Percentiles rank a stretch among this genome's conserved stretches.
These are phyloP conservation scores for Podospora pseudoanserina DNA, from an alignment of 495 filamentous ascomycete species.

Conservation along the genomic window DNA sequence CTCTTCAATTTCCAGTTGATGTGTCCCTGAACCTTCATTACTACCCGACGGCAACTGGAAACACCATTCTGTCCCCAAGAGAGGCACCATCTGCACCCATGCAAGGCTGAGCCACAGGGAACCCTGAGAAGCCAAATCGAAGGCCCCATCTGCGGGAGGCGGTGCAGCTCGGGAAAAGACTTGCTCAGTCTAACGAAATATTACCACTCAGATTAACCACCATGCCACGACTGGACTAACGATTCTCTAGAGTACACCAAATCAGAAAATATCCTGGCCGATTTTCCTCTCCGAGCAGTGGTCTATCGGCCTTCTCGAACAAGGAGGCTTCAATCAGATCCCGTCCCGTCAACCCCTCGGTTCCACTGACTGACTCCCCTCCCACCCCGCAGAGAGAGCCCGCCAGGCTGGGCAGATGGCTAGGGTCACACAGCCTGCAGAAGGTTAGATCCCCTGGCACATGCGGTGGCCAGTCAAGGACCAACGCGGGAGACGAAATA, in stretches of 20 bases:
- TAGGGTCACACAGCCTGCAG: not conserved
- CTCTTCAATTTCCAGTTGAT: not conserved
- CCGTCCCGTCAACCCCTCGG: conserved; percentile 2
- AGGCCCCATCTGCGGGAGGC: conserved; percentile 12
- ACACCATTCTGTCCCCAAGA: not conserved
- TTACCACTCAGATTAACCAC: not conserved
- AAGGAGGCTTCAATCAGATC: not conserved
- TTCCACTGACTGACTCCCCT: not conserved
- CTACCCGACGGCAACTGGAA: not conserved
- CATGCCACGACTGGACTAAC: not conserved
- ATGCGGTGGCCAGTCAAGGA: not conserved
- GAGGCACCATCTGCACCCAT: not conserved
- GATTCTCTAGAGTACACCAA: not conserved
- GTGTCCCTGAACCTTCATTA: not conserved
- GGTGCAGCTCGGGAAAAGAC: conserved; percentile 1
- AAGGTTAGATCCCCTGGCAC: not conserved
- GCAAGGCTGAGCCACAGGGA: conserved; percentile 7
- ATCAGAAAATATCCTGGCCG: not conserved
- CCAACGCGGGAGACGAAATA: not conserved
- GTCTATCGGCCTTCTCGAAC: not conserved
- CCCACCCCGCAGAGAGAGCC: not conserved
- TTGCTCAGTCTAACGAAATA: not conserved
- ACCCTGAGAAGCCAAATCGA: not conserved
- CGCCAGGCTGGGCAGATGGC: not conserved
- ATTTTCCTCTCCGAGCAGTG: not conserved